phyloP scores from a whole-genome alignment of 495 filamentous ascomycete genomes.

The Evansstolkia leycettana region DNA sequence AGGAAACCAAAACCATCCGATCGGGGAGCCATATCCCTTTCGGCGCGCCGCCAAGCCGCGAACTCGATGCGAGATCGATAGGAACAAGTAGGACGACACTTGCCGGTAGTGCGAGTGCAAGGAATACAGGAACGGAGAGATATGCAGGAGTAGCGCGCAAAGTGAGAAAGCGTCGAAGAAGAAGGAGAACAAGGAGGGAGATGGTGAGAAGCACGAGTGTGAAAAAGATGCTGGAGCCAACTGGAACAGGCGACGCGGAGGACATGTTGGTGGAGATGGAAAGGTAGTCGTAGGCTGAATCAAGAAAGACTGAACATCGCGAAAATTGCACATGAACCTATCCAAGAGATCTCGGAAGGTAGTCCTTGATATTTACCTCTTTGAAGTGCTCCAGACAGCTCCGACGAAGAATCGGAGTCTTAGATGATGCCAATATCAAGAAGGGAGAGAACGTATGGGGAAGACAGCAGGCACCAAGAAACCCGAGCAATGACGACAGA shows the following conservation, averaged over 20 bases:
- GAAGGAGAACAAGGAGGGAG: constrained; percentile 62
- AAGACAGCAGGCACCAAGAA: too few species aligned
- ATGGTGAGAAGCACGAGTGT: constrained; percentile 57
- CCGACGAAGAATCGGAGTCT: too few species aligned
- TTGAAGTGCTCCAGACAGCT: too few species aligned
- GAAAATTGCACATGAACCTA: too few species aligned
- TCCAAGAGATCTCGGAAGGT: too few species aligned
- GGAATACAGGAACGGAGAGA: constrained; percentile 82
- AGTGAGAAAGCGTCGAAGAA: constrained; percentile 79
- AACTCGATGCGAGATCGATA: constrained; percentile 86
- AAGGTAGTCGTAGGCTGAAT: background rate
- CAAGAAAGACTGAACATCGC: background rate
- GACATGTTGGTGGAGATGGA: constrained; percentile 7
- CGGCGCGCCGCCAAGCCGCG: constrained; percentile 52
- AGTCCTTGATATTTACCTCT: too few species aligned
- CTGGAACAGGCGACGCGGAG: constrained; percentile 25
- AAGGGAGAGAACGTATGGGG: too few species aligned
- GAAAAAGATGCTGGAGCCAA: constrained; percentile 65
- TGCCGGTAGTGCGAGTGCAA: constrained; percentile 82
- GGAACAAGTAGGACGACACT: constrained; percentile 92
- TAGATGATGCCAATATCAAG: too few species aligned
- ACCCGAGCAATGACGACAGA: constrained; percentile 1
- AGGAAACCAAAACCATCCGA: constrained; percentile 62
- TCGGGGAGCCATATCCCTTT: constrained; percentile 58
- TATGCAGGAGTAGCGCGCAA: constrained; percentile 84